phyloP scores from a whole-genome alignment of 805 yeast species.

The Komagataella ulmi region DNA sequence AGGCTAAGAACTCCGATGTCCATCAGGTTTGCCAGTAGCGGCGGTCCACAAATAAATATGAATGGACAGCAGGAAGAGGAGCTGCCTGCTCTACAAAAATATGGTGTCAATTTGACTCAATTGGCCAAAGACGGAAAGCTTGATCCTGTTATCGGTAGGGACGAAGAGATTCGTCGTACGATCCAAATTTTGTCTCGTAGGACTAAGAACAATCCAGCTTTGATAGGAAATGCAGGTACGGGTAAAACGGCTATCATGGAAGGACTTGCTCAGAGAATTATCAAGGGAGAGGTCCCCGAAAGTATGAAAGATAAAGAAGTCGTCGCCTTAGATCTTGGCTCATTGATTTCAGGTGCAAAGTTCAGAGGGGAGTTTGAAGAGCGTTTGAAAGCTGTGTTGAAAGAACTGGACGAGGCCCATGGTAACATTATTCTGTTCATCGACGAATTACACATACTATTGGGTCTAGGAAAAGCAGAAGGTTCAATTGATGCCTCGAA shows the following conservation, averaged over 20 bases:
- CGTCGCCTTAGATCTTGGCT: slow-evolving; percentile 76
- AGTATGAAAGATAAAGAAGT: slow-evolving; percentile 79
- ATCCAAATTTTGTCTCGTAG: slow-evolving; percentile 85
- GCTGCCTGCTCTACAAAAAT: slow-evolving; percentile 71
- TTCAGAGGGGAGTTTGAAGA: slow-evolving; percentile 95
- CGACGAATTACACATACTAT: slow-evolving; percentile 80
- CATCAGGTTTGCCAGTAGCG: slow-evolving; percentile 1
- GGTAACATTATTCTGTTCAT: slow-evolving; percentile 73
- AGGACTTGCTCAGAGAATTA: slow-evolving; percentile 89
- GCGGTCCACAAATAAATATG: slow-evolving; percentile 1
- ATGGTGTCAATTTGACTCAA: slow-evolving; percentile 75
- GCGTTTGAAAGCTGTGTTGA: slow-evolving; percentile 65
- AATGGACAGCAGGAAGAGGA: slow-evolving; percentile 22
- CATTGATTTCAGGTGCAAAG: slow-evolving; percentile 88
- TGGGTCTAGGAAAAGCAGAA: slow-evolving; percentile 88
- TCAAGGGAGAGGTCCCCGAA: slow-evolving; percentile 89
- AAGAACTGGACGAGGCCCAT: slow-evolving; percentile 68
- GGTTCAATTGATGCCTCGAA: slow-evolving; percentile 96
- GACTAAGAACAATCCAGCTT: slow-evolving; percentile 90
- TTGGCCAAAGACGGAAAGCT: slow-evolving; percentile 81
- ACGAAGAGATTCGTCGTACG: slow-evolving; percentile 87
- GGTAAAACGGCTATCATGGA: slow-evolving; percentile 97
- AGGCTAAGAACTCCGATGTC: background rate
- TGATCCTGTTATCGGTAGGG: slow-evolving; percentile 96
- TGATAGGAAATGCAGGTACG: slow-evolving; percentile 95